Base-by-base conservation (phyloP, 2,329 filamentous ascomycete species). In the Trichoderma sp. region DNA sequence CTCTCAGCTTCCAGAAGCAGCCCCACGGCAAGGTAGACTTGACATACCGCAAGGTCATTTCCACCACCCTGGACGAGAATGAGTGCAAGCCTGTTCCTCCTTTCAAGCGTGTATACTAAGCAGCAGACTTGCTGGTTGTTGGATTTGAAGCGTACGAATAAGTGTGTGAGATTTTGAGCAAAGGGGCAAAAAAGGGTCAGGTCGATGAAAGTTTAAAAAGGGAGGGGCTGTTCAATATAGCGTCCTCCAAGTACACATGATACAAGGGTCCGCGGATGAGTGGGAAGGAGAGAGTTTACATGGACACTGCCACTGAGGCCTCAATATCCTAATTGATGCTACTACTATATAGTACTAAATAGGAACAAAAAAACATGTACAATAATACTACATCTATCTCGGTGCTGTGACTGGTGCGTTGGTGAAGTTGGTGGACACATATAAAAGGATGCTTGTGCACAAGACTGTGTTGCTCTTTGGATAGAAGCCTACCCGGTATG, bases 1-100 rank as follows among this genome's bases (percentile, higher is more conserved):
- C 93, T 56, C 88, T 99, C 71, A 93, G 91, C 74, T 99, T 91
- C 91, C 96, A 99, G 87, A 96, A 93, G 90, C 81, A 90, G 79
- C 92, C 94, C 39, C 95, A 98, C 77, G 91, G 91, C 78, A 89
- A 93, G 83, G 89, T 96, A 68, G 91, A 98, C 71, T 85, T 98
- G 72, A 85, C 88, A 72, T 98, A 98, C 88, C 89, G 96, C 81
- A 85, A 86, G 72, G 96, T 99, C 71, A 91, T 92, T 71, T 86
- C 86, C 74, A 90, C 87, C 71, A 98, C 96, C 30, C 85, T 99
- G 74, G 96, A 98, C 77, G 94, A 97, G 88, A 90, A 87, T 76
- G 96, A 99, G 87, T 98, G 96, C 90, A 94, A 96, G 87, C 85
- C 93, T 73, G 93, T 99, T 70, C 94, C 95, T 75, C 96, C 96